Evolutionary conservation across 1,139 yeast species (phyloP), one percentile per base, ranked within the genome.

Genomic region (Blastobotrys petasosporus): DNA sequence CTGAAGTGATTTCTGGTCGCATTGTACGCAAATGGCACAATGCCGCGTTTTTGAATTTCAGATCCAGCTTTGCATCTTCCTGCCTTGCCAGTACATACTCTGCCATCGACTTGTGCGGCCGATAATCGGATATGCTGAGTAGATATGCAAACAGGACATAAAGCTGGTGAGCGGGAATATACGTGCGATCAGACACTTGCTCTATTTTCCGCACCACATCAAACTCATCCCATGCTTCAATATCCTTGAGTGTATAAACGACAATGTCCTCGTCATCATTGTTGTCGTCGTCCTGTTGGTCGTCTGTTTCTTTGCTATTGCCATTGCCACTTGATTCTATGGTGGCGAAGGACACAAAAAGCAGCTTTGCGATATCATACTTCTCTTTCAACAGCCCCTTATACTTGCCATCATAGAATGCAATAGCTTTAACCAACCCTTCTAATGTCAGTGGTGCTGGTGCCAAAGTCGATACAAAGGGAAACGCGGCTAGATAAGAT

Each of bases 391-490:
- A 57, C 2, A 73, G 49, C 20, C 62, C 64, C 10, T 51, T 49
- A 41, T 64, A 67, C 40, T 70, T 62, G 2, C 68, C 68, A 6
- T 58, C 59, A 49, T 65, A 64, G 2, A 76, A 51, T 7, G 76
- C 60, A 28, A 76, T 56, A 1, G 69, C 67, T 53, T 73, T 75
- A 30, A 76, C 52, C 31, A 77, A 45, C 2, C 71, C 72, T n/a
- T 67, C 65, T 10, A 69, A 61, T 0, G 72, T 68, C n/a, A 74
- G 55, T 1, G 66, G 58, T 6, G 64, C 61, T 3, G 60, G 58
- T 8, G 60, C 52, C 32, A 59, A 58, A 4, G 64, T 61, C n/a
- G 55, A 48, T 30, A 74, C 51, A 42, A 73, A 63, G 0, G 82
- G 82, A 55, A 73, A 77, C 23, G 63, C 64, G 1, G 73, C 65